Base-by-base conservation (phyloP, 2,329 filamentous ascomycete species). In the Tolypocladium endophyticum region DNA sequence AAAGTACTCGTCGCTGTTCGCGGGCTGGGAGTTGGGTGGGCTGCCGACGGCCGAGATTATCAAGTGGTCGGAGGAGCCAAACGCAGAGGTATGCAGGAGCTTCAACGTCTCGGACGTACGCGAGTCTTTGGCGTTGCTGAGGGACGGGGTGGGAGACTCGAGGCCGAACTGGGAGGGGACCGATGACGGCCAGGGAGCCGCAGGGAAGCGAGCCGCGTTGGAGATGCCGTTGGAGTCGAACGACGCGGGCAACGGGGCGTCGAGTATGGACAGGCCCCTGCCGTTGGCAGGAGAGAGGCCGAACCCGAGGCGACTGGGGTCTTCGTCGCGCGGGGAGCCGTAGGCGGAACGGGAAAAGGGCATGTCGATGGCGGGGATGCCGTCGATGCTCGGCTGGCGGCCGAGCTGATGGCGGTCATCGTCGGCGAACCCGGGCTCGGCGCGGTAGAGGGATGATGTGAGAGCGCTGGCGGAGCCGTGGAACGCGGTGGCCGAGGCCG, bases 211-310 rank as follows among this genome's bases (percentile, higher is more conserved):
- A 23, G 93, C 92, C 63, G 91, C 92, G 71, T 93, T 90, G 14
- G 92, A 97, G 58, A 97, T 90, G 56, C 92, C 93, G 69, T 97
- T 94, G 67, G 92, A 96, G 74, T 97, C 94, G 72, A 97, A 97
- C 0, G 93, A 97, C 11, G 92, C 90, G 1, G 94, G 94, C 11
- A 97, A 82, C 20, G 91, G 92, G 2, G 92, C 94, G 75, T 97
- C 93, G 63, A 97, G 82, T 18, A 95, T 90, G n/a, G 90, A 94
- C n/a, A 96, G 73, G 3, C 82, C 84, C 66, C 85, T 87, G 58
- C 85, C 84, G 66, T 85, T 84, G 56, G 82, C 82, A 0, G 92
- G 91, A 18, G 92, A 96, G 58, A 94, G 82, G 30, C 89, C 89
- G 45, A 92, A 80, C n/a, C 89, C 85, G 38, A 82, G 78, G 39